Percentiles rank a stretch among this genome's conserved stretches.
phyloP scores from a whole-genome alignment of 805 yeast genomes.

The Barnettozyma siamensis region DNA sequence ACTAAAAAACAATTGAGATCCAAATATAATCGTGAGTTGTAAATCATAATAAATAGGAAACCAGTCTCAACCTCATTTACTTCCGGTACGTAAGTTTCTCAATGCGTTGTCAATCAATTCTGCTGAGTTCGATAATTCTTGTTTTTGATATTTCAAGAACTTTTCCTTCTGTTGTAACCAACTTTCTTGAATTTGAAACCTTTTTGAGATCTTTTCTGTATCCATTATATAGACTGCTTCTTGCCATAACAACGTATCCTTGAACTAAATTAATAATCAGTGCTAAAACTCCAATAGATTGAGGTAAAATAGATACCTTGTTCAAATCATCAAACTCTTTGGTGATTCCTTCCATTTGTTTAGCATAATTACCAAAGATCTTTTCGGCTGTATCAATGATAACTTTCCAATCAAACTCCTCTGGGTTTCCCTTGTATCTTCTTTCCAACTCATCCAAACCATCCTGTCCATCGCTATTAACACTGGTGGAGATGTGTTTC shows the following conservation, averaged over 20 bases:
- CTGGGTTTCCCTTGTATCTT: background rate
- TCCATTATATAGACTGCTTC: conserved; percentile 22
- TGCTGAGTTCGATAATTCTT: conserved; percentile 21
- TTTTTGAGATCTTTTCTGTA: conserved; percentile 16
- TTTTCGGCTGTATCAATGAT: conserved; percentile 14
- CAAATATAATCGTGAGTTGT: too few relatives aligned
- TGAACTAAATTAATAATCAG: background rate
- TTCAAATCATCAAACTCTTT: conserved; percentile 20
- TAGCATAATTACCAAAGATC: conserved; percentile 18
- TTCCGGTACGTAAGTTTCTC: conserved; percentile 12
- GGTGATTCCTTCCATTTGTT: conserved; percentile 18
- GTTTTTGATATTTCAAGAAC: conserved; percentile 16
- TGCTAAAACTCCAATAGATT: background rate
- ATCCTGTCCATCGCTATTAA: background rate
- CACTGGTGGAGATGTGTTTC: conserved; percentile 1
- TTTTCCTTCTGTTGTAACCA: conserved; percentile 22
- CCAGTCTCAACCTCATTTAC: background rate
- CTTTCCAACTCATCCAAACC: background rate
- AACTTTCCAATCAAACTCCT: conserved; percentile 12
- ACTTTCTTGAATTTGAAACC: conserved; percentile 16
- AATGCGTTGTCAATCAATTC: conserved; percentile 21
- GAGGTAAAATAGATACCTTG: conserved; percentile 9
- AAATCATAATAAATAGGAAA: background rate
- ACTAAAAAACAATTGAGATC: too few relatives aligned
- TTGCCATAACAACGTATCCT: conserved; percentile 25